Evolutionary conservation across 306 rosid genomes (phyloP), one percentile per base, ranked within the genome.

Genomic region (Hippophae rhamnoides): DNA sequence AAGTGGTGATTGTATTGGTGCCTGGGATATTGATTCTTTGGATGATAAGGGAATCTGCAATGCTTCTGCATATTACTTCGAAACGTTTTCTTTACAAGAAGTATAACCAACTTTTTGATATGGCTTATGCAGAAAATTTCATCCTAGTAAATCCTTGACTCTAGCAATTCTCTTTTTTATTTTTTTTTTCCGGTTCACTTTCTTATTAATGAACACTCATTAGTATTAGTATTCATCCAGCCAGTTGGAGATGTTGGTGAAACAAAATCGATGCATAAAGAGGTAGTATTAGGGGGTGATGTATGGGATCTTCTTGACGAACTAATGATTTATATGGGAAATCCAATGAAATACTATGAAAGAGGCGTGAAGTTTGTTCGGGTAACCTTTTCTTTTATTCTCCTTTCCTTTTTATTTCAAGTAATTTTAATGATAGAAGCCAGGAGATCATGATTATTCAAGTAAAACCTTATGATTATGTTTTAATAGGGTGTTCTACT

Each of bases 301-400:
- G 96, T 88, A 56, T 92, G 99, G 99, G 95, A 88, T 69, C 95
- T 92, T 76, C 99, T 92, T 50, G 95, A 92, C 38, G 99, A 92
- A 79, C 74, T 92, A 66, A 88, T 88, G 99, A 84, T 85, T 74
- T 92, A 92, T 72, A 92, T 88, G 96, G 84, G 86, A 71, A 92
- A 92, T 76, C 99, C 99, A 65, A 92, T 92, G 99, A 93, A 85
- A 71, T 88, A 81, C 80, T 92, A 76, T 63, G 96, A 92, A 75
- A 83, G 68, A 76, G 93, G 75, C 11, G 99, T 88, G 79, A 78
- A 85, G 67, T 88, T 92, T 92, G 96, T 82, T 71, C 86, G 99
- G 89, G 99, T 92, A 92, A 78, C 31, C 56, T 65, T 59, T 47
- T 46, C 9, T 45, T 65, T 31, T 31, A 31, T 31, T 31, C 38